Base-by-base conservation (phyloP, 257 asterid genomes). In the Mentha longifolia region DNA sequence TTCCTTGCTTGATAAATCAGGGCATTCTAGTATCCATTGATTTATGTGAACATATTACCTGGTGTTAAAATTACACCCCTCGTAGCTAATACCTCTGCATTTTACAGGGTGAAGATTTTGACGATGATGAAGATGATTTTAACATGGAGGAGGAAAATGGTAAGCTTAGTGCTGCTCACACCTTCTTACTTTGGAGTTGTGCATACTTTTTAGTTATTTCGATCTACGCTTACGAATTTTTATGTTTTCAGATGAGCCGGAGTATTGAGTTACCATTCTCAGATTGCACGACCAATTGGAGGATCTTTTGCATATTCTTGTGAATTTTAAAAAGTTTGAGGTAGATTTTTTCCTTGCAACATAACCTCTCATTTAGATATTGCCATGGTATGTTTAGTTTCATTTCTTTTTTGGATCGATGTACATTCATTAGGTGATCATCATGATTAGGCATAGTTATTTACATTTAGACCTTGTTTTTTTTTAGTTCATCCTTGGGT, bases 191-290 rank as follows among this genome's bases (percentile, higher is more conserved):
- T 49, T 49, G 10, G 22, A 49, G 22, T 33, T 8, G 12, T 15
- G 3, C 11, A 0, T 2, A 37, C 28, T 49, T 16, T 9, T 3
- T 8, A 6, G 41, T 45, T 31, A 19, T 22, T 25, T 39, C 37
- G 39, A 31, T 28, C 15, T 46, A 7, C 37, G 7, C 33, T 69
- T 30, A 19, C 52, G 55, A 55, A 57, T 51, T 65, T 25, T 45
- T 70, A 22, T 66, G 17, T 78, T 46, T 75, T 71, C 83, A 81
- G 85, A 81, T 17, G 85, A 63, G 50, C 66, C 83, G 41, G 13
- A 12, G 14, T 81, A 58, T 50, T 81, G 82, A 78, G 70, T 56
- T 47, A 17, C 12, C 55, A 46, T 22, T 33, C 7, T 2, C 57
- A 31, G 74, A 28, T 52, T 19, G 51, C 43, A 47, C 17, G 25